Evolutionary conservation across 306 rosid genomes (phyloP), one percentile per base, ranked within the genome.

Genomic region (Lablab purpureus): DNA sequence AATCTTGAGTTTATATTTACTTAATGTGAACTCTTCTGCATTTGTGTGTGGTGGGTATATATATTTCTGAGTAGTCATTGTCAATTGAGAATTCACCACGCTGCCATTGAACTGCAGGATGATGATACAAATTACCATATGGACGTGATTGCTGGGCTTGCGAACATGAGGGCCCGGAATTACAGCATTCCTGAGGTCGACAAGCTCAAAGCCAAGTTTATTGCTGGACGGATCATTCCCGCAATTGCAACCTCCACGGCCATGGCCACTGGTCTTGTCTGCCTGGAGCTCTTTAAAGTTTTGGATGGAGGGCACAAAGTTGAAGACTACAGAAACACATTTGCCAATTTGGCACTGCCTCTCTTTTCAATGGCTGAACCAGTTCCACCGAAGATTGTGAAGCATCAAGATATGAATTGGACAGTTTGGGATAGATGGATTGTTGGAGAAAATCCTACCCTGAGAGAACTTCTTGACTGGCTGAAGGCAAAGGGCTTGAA

Each of bases 361-460:
- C 80, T 92, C 55, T 92, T 92, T 83, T 88, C 97, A 32, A 94
- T 94, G 75, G 99, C 97, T 0, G 98, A 93, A 82, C 99, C 99
- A 14, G 97, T 92, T 65, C 97, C 97, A 0, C 93, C 97, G 0
- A 94, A 91, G 92, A 87, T 92, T 64, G 79, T 91, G 54, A 87
- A 95, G 81, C 97, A 92, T 78, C 88, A 50, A 17, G 95, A 90
- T 22, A 77, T 84, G 92, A 92, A 84, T 73, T 95, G 98, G 99
- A 95, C 99, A n/a, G 91, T 91, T 51, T 95, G 99, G 99, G 99
- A 95, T 77, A 84, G 98, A 87, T 95, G 99, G 99, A 83, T 87
- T 67, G 56, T 95, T 46, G 77, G 47, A 52, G 91, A 79, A 68
- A 87, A 92, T 84, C 99, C 97, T 13, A 95, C 99, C 25, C 90